Percentiles rank a stretch among this genome's conserved stretches.
Conservation (phyloP, 129 eudicot genomes). For the Rutidosis leptorrhynchoides region DNA sequence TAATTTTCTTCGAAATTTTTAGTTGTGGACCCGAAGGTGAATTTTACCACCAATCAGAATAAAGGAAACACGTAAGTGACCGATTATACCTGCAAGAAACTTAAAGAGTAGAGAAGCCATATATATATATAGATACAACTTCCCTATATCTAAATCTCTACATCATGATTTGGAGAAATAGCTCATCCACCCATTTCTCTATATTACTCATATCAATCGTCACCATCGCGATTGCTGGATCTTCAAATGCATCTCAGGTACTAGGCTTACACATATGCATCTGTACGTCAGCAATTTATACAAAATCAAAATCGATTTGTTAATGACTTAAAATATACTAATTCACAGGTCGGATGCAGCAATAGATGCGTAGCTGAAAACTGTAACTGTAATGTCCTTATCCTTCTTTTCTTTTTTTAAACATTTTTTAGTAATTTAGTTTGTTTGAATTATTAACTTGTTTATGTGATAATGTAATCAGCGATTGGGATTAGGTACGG, state of each 20-base stretch:
- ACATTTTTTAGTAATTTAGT: background rate
- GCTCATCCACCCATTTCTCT: slow-evolving; percentile 15
- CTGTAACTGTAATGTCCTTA: slow-evolving; percentile 52
- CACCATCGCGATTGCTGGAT: slow-evolving; percentile 29
- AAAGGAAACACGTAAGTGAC: slow-evolving; percentile 42
- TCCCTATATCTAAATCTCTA: background rate
- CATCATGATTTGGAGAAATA: background rate
- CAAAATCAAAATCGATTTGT: background rate
- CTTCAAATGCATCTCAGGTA: slow-evolving; percentile 37
- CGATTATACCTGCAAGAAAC: slow-evolving; percentile 15
- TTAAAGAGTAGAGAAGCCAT: slow-evolving; percentile 10
- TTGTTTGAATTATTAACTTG: background rate
- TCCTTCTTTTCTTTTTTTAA: slow-evolving; percentile 1
- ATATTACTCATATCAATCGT: background rate
- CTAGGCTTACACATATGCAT: slow-evolving; percentile 14
- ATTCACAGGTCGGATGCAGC: slow-evolving; percentile 67
- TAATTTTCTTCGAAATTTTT: too few species aligned
- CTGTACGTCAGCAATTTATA: slow-evolving; percentile 7
- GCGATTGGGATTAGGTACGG: slow-evolving; percentile 91
- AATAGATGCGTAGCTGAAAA: slow-evolving; percentile 66
- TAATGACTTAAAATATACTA: slow-evolving; percentile 17
- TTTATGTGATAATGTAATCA: slow-evolving; percentile 19
- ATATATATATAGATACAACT: slow-evolving; percentile 12
- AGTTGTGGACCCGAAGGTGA: too few species aligned
- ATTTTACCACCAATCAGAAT: slow-evolving; percentile 32